Evolutionary conservation across 805 yeast genomes (phyloP), one percentile per base, ranked within the genome.

Genomic region (Kregervanrija delftensis): DNA sequence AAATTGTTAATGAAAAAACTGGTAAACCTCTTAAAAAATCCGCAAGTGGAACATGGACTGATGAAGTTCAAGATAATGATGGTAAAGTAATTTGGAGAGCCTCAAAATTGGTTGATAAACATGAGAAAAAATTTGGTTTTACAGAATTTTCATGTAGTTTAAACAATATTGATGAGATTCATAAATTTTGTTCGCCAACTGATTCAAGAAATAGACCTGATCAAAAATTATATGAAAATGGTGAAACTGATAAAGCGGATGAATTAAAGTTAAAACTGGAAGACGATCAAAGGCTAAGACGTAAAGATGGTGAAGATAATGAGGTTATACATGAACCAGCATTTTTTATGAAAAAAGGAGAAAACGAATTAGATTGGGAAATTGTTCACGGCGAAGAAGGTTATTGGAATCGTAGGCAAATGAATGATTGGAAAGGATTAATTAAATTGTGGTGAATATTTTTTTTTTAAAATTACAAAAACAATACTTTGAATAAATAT

Each of bases 201-300:
- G 99, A 93, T 61, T 85, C 96, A 8, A 77, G 99, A 57, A 64
- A 81, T 38, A 76, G 99, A 58, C 98, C 97, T 0, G 99, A 93
- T 61, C 78, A 88, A 57, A 68, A 76, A 37, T 63, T 69, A 2
- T 88, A 87, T 54, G 95, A 87, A 58, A 59, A 73, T 13, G 93
- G 89, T 2, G 68, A 79, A 16, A 65, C 82, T 10, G 86, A 79
- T 15, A 64, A 70, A 43, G 96, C 98, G 0, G 97, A 91, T 59
- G 54, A 50, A 1, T 51, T 77, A 49, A 93, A 93, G 59, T 60
- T 78, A 35, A 65, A 72, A 33, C 67, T 90, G 14, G 99, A 93
- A 59, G 86, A 83, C 56, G 69, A 67, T 30, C 99, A 93, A 66
- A 76, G 99, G 56, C 76, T 69, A 8, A 73, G 95, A 57, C 76